Base-by-base conservation (phyloP, 1,139 yeast genomes). In the Scheffersomyces stambukii region DNA sequence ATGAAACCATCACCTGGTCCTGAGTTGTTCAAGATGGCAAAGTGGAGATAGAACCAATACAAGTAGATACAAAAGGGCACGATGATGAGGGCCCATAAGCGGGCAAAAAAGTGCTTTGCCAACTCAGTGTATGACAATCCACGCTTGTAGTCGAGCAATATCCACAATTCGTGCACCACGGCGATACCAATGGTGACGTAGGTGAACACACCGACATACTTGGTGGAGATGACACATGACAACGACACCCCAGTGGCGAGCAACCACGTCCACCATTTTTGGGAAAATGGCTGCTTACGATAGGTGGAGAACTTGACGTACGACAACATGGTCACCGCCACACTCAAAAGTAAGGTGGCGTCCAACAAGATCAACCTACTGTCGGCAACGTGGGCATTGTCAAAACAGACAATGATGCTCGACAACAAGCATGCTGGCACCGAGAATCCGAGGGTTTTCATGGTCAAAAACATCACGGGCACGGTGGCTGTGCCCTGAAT, bases 1-100 rank as follows among this genome's bases (percentile, higher is more conserved):
- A 93, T 93, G 56, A 89, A 89, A 5, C 70, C 66, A 56, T 93
- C 97, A 37, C 99, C 99, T 5, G 97, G 93, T 19, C 99, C 99
- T 1, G 97, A 88, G 45, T 75, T 79, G 37, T 60, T 72, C 46
- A 93, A 74, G 24, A 91, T 70, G 21, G 77, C 71, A 57, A 93
- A 91, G 57, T 93, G 99, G 33, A 89, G 71, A 59, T 79, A 86
- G 63, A 93, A 93, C 97, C 98, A 93, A 50, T 78, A 81, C 48
- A 93, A 66, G 54, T 85, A 93, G 44, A 91, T 71, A 22, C 74
- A 42, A 52, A 91, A 85, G 17, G 99, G 99, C 18, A 88, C 58
- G 9, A 85, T 65, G 37, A 91, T 74, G 42, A 93, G 71, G 2
- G 82, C 72, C 51, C 79, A 70, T 17, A 81, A 64, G 49, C 98